phyloP scores from a whole-genome alignment of 2,329 filamentous ascomycete genomes.

The Fusarium multiceps region DNA sequence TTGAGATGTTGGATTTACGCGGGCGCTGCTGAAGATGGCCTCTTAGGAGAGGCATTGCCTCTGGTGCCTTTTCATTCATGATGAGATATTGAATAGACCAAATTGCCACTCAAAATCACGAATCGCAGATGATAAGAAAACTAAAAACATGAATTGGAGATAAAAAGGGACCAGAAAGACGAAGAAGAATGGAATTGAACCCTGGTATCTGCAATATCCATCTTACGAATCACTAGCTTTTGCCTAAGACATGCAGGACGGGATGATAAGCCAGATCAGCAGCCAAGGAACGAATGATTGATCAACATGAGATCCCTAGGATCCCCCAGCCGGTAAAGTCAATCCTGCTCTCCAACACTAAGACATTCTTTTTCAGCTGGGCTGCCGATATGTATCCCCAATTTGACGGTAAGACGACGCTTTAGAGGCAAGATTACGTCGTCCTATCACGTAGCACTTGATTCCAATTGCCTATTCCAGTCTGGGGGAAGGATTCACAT shows the following conservation, averaged over 20 bases:
- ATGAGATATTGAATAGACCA: not conserved
- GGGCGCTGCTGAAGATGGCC: slow-evolving; percentile 10
- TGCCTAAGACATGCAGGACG: slow-evolving; percentile 30
- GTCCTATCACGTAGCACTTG: slow-evolving; percentile 28
- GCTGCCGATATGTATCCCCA: not conserved
- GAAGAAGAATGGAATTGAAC: not conserved
- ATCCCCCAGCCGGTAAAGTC: not conserved
- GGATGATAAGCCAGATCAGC: slow-evolving; percentile 32
- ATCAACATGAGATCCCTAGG: not conserved
- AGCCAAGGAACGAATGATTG: not conserved
- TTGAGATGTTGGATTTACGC: slow-evolving; percentile 9
- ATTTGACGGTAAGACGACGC: not conserved
- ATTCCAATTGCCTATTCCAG: slow-evolving; percentile 27
- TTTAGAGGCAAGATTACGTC: slow-evolving; percentile 13
- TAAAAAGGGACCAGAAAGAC: not conserved
- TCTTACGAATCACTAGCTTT: slow-evolving; percentile 22
- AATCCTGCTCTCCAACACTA: not conserved
- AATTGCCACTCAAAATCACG: not conserved
- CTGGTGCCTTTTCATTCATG: slow-evolving; percentile 37
- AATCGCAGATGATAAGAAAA: not conserved
- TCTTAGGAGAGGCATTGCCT: slow-evolving; percentile 30
- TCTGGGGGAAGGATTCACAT: not conserved
- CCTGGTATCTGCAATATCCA: not conserved
- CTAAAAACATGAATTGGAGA: not conserved
- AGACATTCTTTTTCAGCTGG: slow-evolving; percentile 14